Base-by-base conservation (phyloP, 139 green algal species). In the Chara braunii region DNA sequence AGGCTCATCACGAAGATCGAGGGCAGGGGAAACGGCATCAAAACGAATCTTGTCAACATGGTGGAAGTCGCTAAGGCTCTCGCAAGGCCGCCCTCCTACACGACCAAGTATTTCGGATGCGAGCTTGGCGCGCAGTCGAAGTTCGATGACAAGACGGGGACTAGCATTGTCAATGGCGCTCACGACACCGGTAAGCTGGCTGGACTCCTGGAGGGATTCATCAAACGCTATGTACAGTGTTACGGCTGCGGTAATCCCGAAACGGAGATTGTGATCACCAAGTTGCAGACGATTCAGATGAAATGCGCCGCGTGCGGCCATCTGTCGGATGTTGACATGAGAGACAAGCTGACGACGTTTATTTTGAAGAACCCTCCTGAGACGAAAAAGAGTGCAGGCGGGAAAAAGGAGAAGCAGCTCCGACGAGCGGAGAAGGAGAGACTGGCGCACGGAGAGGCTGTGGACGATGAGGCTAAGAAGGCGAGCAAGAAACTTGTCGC, bases 151-250 rank as follows among this genome's bases (percentile, higher is more conserved):
- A 85, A 82, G 43, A 89, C 77, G 0, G 90, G 88, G 32, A 91
- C 79, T 1, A 90, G 75, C 18, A 99, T 97, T 43, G 91, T 97
- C 28, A 99, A 99, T 64, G 93, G 93, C 3, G 84, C 85, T 26
- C 87, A 92, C 63, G 78, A 88, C 36, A 68, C 78, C 3, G 66
- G 68, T 18, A 87, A 87, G 74, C 86, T 99, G 24, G 68, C 68
- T 0, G 84, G 95, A 71, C 74, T 95, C 26, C 76, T 97, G 14
- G 93, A 99, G 80, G 78, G 68, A 2, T 99, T 99, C 74, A 99
- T 97, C 81, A 97, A 99, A 76, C 90, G 89, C 69, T 99, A 94
- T 59, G 93, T 99, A 37, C 90, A 96, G 80, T 99, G 93, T 84
- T 95, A 96, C 70, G 83, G 74, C 44, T 99, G 93, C 70, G 89